phyloP scores from a whole-genome alignment of 1,139 yeast species.

The Suhomyces maxii region DNA sequence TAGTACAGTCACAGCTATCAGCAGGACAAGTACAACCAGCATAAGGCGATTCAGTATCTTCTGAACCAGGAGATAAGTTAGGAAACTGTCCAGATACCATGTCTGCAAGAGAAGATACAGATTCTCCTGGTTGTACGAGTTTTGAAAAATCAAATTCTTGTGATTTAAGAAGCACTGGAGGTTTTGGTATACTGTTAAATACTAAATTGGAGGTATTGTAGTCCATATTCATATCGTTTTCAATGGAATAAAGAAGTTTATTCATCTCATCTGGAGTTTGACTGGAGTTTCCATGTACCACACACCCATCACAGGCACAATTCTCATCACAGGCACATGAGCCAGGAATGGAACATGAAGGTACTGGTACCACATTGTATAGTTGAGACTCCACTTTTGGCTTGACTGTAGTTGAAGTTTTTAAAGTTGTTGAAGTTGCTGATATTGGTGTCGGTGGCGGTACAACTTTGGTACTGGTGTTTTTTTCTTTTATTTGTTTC shows the following conservation, averaged over 20 bases:
- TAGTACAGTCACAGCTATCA: constrained; percentile 50
- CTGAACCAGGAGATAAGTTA: constrained; percentile 5
- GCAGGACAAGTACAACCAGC: constrained; percentile 43
- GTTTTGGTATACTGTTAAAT: constrained; percentile 6
- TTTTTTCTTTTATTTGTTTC: constrained; percentile 18
- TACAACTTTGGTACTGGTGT: not conserved
- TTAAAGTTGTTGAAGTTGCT: not conserved
- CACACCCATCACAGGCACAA: constrained; percentile 51
- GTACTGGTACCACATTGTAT: constrained; percentile 30
- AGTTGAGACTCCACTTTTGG: constrained; percentile 6
- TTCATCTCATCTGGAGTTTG: constrained; percentile 10
- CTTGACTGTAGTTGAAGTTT: not conserved
- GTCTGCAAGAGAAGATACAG: constrained; percentile 1
- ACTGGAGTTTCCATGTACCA: constrained; percentile 38
- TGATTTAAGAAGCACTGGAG: constrained; percentile 1
- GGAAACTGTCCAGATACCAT: constrained; percentile 7
- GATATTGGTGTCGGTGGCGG: not conserved
- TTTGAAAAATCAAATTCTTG: not conserved
- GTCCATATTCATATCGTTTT: constrained; percentile 9
- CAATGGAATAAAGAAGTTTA: constrained; percentile 8
- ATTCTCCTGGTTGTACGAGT: not conserved
- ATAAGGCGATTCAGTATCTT: constrained; percentile 16
- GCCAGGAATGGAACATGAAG: constrained; percentile 50
- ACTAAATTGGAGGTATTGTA: constrained; percentile 10
- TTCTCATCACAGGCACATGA: constrained; percentile 49